phyloP scores from a whole-genome alignment of 192 early-diverging fungal genomes.

The Entophlyctis luteolus region DNA sequence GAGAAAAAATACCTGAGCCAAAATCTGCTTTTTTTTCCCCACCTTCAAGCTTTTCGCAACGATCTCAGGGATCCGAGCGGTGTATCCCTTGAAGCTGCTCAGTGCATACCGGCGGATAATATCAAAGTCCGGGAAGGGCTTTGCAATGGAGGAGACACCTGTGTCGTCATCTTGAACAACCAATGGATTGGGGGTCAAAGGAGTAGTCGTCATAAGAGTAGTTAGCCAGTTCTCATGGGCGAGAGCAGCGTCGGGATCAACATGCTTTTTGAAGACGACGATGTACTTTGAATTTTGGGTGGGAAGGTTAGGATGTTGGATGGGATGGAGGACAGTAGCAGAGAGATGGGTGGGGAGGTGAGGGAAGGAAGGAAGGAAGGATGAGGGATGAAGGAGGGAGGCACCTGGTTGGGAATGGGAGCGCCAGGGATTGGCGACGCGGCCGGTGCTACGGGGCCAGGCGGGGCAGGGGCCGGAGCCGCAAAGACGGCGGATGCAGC shows the following conservation, averaged over 20 bases:
- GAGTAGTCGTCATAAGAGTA: slow-evolving; percentile 4
- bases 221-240: slow-evolving; percentile 22
- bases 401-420: slow-evolving; percentile 27
- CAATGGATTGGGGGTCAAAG: background rate
- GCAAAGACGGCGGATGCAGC: background rate
- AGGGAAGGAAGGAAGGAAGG: background rate
- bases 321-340: too few species aligned
- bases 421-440: background rate
- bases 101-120: slow-evolving; percentile 21
- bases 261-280: slow-evolving; percentile 27
- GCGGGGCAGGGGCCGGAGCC: background rate
- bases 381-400: background rate
- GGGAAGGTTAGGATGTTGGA: background rate
- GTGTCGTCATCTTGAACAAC: slow-evolving; percentile 11
- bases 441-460: background rate
- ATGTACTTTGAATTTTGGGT: slow-evolving; percentile 14
- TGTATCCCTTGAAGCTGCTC: slow-evolving; percentile 45
- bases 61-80: slow-evolving; percentile 32
- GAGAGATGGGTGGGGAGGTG: background rate
- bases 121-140: slow-evolving; percentile 21
- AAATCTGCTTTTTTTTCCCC: background rate
- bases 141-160: background rate
- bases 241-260: background rate
- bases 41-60: slow-evolving; percentile 35
- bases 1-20: background rate